Evolutionary conservation across 2,329 filamentous ascomycete genomes (phyloP), one percentile per base, ranked within the genome.

Genomic region (Ustilaginoidea virens): DNA sequence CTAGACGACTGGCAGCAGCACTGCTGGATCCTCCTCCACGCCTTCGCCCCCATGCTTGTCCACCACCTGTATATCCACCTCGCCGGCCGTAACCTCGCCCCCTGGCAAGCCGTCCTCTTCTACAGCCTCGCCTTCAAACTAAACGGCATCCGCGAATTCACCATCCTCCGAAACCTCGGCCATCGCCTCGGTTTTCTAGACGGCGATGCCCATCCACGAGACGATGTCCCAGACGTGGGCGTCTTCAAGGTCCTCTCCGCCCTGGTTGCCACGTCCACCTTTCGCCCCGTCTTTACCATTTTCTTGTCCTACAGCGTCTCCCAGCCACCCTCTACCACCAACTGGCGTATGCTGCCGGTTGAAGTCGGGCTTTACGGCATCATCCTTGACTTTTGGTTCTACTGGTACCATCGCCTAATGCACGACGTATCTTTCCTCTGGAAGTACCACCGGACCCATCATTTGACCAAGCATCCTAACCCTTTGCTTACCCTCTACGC

Each of bases 381-480:
- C 17, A 20, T 19, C 5, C 14, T 34, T 4, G 33, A 34, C 26
- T 31, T 33, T 18, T 33, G 25, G 21, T 33, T 33, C 22, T 33
- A 33, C 25, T 33, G 32, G 32, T 31, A 34, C 15, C 33, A 34
- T 15, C 49, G 55, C 2, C 21, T 46, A 12, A 58, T 57, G 52
- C 56, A 60, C 36, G 53, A 56, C 19, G 31, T 51, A 12, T 39
- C 41, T 14, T 34, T 30, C 1, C 46, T 60, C 5, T 60, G 56
- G 56, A 31, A 32, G 16, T 44, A 36, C 33, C 57, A 61, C 41
- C 51, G 55, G 28, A 60, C 55, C 1, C 57, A 61, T 30, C 57
- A 60, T 36, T 41, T 60, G 7, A 58, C 55, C 23, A 32, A 32
- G 16, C 32, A 33, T 16, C 32, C 32, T 3, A 31, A 25, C 23